Evolutionary conservation across 352 stramenopile species (phyloP), one percentile per base, ranked within the genome.

Genomic region (Thraustochytrium striatum): DNA sequence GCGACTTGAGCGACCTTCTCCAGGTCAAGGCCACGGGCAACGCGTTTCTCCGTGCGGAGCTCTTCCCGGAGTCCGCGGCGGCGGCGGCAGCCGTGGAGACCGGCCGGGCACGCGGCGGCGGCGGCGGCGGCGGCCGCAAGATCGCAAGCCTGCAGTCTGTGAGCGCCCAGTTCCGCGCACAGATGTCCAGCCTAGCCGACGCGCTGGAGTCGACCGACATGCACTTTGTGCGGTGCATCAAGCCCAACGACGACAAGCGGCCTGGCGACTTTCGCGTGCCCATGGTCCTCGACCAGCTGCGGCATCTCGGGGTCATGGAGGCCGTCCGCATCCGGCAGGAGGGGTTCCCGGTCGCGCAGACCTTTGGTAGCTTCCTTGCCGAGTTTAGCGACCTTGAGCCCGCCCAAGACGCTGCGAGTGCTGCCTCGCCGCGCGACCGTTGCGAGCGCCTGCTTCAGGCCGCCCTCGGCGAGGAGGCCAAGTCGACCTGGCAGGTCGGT

Each of bases 301-400:
- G 92, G 72, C 98, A 98, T 57, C 95, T 95, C 82, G 97, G 97
- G 88, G 94, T 99, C 21, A 89, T 99, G 8, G 96, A 99, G 85
- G 96, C 96, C 8, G 96, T 99, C 32, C 92, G 95, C 57, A 96
- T 99, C 36, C 97, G 97, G 78, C 93, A 96, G 57, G 90, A 96
- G 57, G 96, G 96, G 1, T 99, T 98, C 84, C 96, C 97, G 35
- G 95, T 99, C 69, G 93, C 96, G 72, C 89, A 98, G n/a, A 87
- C 86, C 41, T 95, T 98, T 82, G 82, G 91, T 7, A 35, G 59
- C 16, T 69, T 83, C 25, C 25, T 38, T 2, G 38, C 5, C 2
- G 16, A 30, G 21, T 83, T 82, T 35, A 8, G 57, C 28, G 33
- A 52, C 5, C 57, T 82, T 3, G 11, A 78, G 35, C 8, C 16